Conservation (phyloP, 83 land plant genomes). For the Diphasiastrum complanatum region DNA sequence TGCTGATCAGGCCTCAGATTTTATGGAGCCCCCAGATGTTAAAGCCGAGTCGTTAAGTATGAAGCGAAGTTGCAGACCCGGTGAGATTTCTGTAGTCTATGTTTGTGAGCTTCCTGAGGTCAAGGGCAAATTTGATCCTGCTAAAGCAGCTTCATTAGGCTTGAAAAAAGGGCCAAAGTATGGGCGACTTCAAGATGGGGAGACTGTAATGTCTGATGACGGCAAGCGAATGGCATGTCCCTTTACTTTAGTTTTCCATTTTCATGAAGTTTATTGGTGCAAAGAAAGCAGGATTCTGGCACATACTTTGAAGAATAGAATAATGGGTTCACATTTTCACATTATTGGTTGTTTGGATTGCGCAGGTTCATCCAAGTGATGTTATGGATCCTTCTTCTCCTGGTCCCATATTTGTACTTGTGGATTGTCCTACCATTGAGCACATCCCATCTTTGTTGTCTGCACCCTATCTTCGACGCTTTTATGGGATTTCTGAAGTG, state of each 20-base stretch:
- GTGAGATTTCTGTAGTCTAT: conserved; percentile 75
- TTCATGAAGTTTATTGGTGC: background rate
- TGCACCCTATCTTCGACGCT: conserved; percentile 32
- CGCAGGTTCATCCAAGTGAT: conserved; percentile 86
- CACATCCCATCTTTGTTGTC: conserved; percentile 56
- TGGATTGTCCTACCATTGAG: conserved; percentile 74
- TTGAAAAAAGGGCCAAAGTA: conserved; percentile 78
- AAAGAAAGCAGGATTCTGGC: background rate
- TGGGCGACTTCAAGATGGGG: conserved; percentile 71
- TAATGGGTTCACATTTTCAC: conserved; percentile 4
- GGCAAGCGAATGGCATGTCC: conserved; percentile 46
- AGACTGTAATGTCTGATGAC: conserved; percentile 64
- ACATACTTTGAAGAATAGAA: no score
- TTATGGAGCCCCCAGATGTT: no score
- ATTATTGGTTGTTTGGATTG: conserved; percentile 17
- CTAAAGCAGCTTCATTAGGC: conserved; percentile 71
- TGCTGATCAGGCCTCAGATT: no score
- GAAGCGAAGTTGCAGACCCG: conserved; percentile 37
- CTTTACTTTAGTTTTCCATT: background rate
- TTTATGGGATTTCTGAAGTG: conserved; percentile 31
- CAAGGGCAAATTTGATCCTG: conserved; percentile 84
- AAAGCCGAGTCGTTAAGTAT: no score
- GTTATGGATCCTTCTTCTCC: conserved; percentile 84
- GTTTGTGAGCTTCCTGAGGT: conserved; percentile 92
- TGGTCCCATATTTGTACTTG: conserved; percentile 80